A percentile compares a stretch with the other conserved stretches of the same genome.
These are phyloP conservation scores for Veloboletus limbatus DNA, from an alignment of 1,284 basidiomycete species.

Conservation along the genomic window DNA sequence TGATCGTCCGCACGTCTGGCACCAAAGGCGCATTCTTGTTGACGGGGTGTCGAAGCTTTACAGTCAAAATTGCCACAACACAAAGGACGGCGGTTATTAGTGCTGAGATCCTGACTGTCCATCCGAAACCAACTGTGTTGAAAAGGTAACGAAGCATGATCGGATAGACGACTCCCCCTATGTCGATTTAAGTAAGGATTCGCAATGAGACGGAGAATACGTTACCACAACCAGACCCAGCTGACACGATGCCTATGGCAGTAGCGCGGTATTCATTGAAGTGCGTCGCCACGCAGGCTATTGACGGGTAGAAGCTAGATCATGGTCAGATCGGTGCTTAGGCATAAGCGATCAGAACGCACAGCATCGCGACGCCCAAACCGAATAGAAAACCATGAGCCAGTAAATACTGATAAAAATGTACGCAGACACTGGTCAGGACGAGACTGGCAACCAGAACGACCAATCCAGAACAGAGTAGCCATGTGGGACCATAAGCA, in stretches of 20 bases:
- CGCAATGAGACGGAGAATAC: slow-evolving; percentile 14
- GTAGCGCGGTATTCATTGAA: slow-evolving; percentile 57
- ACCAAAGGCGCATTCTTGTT: slow-evolving; percentile 24
- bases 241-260: slow-evolving; percentile 51
- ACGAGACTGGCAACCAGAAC: slow-evolving; percentile 45
- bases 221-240: slow-evolving; percentile 55
- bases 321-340: slow-evolving; percentile 13
- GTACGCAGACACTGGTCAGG: slow-evolving; percentile 51
- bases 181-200: slow-evolving; percentile 17
- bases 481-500: slow-evolving; percentile 45
- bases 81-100: slow-evolving; percentile 43
- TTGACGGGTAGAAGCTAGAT: slow-evolving; percentile 53
- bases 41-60: slow-evolving; percentile 27
- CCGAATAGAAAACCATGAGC: slow-evolving; percentile 60
- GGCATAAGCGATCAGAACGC: slow-evolving; percentile 24
- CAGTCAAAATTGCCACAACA: slow-evolving; percentile 40
- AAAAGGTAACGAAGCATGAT: slow-evolving; percentile 63
- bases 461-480: slow-evolving; percentile 45
- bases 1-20: slow-evolving; percentile 36
- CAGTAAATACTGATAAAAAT: slow-evolving; percentile 58
- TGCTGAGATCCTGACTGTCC: slow-evolving; percentile 54
- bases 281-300: slow-evolving; percentile 55
- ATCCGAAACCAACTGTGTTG: slow-evolving; percentile 53
- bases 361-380: slow-evolving; percentile 58
- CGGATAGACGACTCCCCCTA: slow-evolving; percentile 66